A percentile compares a stretch with the other conserved stretches of the same genome.
These are phyloP conservation scores for Sclerotinia borealis DNA, from an alignment of 2,329 filamentous ascomycete species.

Conservation along the genomic window DNA sequence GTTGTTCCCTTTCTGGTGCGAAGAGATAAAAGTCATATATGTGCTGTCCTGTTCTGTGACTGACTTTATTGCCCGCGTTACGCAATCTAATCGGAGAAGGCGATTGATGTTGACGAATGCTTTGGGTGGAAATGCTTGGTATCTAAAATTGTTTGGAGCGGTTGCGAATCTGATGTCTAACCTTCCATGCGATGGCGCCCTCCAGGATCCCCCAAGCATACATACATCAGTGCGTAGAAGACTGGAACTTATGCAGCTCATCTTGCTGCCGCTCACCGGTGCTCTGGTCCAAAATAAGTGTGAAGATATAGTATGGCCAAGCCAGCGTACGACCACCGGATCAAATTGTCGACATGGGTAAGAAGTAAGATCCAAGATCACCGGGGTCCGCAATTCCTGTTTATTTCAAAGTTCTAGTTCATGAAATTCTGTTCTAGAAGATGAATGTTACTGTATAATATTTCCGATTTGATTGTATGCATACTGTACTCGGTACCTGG, in stretches of 20 bases:
- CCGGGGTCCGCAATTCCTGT: slow-evolving; percentile 7
- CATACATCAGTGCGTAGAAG: slow-evolving; percentile 23
- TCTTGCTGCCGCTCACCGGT: slow-evolving; percentile 30
- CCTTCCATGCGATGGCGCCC: slow-evolving; percentile 18
- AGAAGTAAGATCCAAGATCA: slow-evolving; percentile 11
- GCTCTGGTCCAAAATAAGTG: slow-evolving; percentile 20
- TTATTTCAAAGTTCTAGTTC: slow-evolving; percentile 5
- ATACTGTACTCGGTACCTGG: slow-evolving; percentile 6
- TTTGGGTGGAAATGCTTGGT: not conserved
- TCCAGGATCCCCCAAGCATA: slow-evolving; percentile 19
- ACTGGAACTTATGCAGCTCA: slow-evolving; percentile 30
- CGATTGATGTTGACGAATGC: slow-evolving; percentile 2
- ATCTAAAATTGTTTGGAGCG: not conserved
- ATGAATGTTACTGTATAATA: not conserved
- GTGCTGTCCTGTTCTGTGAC: slow-evolving; percentile 2
- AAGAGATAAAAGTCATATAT: not conserved
- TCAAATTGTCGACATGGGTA: slow-evolving; percentile 6
- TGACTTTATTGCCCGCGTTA: slow-evolving; percentile 12
- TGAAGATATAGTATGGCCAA: slow-evolving; percentile 12
- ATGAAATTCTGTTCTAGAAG: slow-evolving; percentile 10
- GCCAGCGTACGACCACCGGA: slow-evolving; percentile 13
- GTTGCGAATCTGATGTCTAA: slow-evolving; percentile 6
- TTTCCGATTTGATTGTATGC: slow-evolving; percentile 9
- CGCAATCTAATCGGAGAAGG: slow-evolving; percentile 16
- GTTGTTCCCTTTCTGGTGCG: not conserved